phyloP scores from a whole-genome alignment of 2,329 filamentous ascomycete species.

The Boeremia exigua region DNA sequence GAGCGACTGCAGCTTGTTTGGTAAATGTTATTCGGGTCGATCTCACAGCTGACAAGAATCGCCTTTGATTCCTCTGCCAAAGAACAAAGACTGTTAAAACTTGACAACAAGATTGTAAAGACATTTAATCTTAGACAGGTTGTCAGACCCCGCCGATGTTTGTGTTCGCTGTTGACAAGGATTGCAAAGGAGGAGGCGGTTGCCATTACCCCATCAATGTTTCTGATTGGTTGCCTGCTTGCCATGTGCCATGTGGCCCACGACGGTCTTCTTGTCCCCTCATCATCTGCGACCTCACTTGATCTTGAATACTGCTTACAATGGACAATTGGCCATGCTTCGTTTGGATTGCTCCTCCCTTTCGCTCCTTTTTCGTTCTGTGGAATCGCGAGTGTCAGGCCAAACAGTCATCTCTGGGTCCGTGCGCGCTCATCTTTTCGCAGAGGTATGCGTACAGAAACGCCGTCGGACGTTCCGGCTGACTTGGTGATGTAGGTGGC shows the following conservation, averaged over 20 bases:
- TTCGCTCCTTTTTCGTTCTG: not conserved
- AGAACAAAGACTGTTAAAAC: too few species aligned
- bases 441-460: not conserved
- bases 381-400: not conserved
- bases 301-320: not conserved
- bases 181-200: constrained; percentile 5
- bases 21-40: too few species aligned
- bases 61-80: too few species aligned
- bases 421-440: constrained; percentile 1
- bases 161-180: constrained; percentile 3
- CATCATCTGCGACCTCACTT: constrained; percentile 11
- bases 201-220: constrained; percentile 19
- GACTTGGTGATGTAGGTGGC: not conserved
- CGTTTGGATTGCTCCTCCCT: not conserved
- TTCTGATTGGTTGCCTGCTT: constrained; percentile 12
- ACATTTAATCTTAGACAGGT: not conserved
- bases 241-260: constrained; percentile 20
- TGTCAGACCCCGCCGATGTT: not conserved
- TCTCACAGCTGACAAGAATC: too few species aligned
- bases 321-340: not conserved
- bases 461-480: not conserved
- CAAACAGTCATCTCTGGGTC: not conserved
- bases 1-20: too few species aligned
- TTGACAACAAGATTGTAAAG: not conserved
- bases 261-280: constrained; percentile 11